Conservation (phyloP, 805 yeast genomes). For the Saccharomycopsis sp. region DNA sequence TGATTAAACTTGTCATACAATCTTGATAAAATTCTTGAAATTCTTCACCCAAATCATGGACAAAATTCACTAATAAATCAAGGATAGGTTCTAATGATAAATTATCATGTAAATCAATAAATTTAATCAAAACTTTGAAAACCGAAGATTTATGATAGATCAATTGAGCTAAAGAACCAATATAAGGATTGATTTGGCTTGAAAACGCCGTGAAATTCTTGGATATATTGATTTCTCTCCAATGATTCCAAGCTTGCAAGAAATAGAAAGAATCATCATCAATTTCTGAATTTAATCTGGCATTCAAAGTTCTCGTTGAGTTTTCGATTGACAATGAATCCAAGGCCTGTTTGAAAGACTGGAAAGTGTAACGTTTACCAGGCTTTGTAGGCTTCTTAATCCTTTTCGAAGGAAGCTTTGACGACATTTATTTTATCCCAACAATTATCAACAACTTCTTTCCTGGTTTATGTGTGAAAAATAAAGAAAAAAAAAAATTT, state of each 20-base stretch:
- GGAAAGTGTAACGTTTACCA: slow-evolving; percentile 51
- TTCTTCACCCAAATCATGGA: slow-evolving; percentile 79
- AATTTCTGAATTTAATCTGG: slow-evolving; percentile 40
- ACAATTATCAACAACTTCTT: no score
- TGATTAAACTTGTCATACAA: slow-evolving; percentile 32
- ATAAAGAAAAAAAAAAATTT: neutral
- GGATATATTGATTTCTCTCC: slow-evolving; percentile 83
- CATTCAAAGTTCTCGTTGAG: slow-evolving; percentile 27
- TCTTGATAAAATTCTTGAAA: slow-evolving; percentile 62
- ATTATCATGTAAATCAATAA: slow-evolving; percentile 51
- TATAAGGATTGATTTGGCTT: slow-evolving; percentile 43
- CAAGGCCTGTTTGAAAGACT: slow-evolving; percentile 77
- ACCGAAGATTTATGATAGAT: slow-evolving; percentile 62
- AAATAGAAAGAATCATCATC: slow-evolving; percentile 75
- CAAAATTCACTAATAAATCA: slow-evolving; percentile 76
- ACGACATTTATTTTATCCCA: no score
- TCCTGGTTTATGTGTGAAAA: neutral
- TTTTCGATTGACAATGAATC: slow-evolving; percentile 76
- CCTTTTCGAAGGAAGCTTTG: no score
- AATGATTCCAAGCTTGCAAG: slow-evolving; percentile 68
- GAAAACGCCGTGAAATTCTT: slow-evolving; percentile 60
- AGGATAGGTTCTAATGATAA: slow-evolving; percentile 68
- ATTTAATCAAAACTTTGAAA: slow-evolving; percentile 41
- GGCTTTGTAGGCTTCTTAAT: slow-evolving; percentile 44
- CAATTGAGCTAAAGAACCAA: slow-evolving; percentile 74